Conservation (phyloP, 2,329 filamentous ascomycete species). For the Dothideomycetes sp. region DNA sequence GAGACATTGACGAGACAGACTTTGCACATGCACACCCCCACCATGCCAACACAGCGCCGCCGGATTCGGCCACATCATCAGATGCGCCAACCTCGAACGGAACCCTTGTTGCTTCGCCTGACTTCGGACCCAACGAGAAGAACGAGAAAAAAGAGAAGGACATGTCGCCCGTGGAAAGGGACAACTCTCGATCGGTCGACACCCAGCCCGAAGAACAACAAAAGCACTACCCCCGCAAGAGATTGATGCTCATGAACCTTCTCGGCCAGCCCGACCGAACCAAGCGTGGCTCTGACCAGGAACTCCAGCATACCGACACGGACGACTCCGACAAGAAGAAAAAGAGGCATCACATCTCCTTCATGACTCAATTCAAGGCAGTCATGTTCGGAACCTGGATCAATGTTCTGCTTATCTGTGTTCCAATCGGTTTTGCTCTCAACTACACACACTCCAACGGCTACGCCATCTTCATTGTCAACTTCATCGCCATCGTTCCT, state of each 20-base stretch:
- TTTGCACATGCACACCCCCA: conserved; percentile 13
- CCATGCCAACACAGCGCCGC: conserved; percentile 13
- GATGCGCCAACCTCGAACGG: conserved; percentile 7
- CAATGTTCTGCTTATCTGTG: conserved; percentile 70
- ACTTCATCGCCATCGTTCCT: conserved; percentile 89
- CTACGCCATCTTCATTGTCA: conserved; percentile 70
- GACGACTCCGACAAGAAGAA: conserved; percentile 20
- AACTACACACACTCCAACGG: conserved; percentile 54
- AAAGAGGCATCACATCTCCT: conserved; percentile 19
- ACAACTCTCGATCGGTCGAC: conserved; percentile 2
- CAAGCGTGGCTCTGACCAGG: conserved; percentile 5
- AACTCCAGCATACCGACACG: conserved; percentile 18
- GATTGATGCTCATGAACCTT: conserved; percentile 2
- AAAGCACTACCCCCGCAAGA: conserved; percentile 7
- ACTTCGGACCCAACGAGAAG: neutral
- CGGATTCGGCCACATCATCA: conserved; percentile 1
- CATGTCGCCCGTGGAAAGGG: neutral
- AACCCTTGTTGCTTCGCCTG: conserved; percentile 1
- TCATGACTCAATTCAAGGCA: conserved; percentile 52
- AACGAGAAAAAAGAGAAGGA: too few relatives aligned
- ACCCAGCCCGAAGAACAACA: neutral
- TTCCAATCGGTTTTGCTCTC: conserved; percentile 66
- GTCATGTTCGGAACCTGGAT: conserved; percentile 78
- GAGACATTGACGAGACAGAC: conserved; percentile 11
- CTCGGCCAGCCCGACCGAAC: conserved; percentile 3